A percentile compares a stretch with the other conserved stretches of the same genome.
Evolutionary conservation across 352 stramenopile genomes (phyloP).

Genomic region (Pythium insidiosum): DNA sequence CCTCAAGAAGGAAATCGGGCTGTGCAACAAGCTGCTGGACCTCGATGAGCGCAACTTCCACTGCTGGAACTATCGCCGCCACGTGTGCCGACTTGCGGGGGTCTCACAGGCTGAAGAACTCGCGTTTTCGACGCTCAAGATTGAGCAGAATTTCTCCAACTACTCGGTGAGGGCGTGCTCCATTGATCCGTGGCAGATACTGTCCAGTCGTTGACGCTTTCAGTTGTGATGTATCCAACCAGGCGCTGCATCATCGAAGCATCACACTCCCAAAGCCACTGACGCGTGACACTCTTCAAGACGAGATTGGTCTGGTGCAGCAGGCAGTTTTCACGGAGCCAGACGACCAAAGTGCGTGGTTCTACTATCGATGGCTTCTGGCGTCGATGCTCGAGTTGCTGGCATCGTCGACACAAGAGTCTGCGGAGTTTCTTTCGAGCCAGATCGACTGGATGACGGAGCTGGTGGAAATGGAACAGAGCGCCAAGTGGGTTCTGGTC

Average conservation of each 20-base stretch:
- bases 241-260: constrained; percentile 62
- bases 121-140: constrained; percentile 93
- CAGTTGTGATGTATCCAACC: background rate
- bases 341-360: constrained; percentile 98
- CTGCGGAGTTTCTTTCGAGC: constrained; percentile 47
- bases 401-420: constrained; percentile 31
- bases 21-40: constrained; percentile 69
- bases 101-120: constrained; percentile 73
- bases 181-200: background rate
- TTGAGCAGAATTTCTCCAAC: constrained; percentile 98
- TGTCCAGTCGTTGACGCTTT: background rate
- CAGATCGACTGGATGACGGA: constrained; percentile 74
- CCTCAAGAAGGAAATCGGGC: constrained; percentile 60
- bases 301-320: constrained; percentile 84
- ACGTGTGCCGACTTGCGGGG: constrained; percentile 53
- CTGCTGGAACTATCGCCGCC: constrained; percentile 97
- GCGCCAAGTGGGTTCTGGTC: constrained; percentile 69
- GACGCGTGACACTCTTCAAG: constrained; percentile 36
- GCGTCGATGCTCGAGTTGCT: constrained; percentile 59
- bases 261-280: constrained; percentile 43
- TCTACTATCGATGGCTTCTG: constrained; percentile 95
- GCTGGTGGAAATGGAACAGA: constrained; percentile 74
- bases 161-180: constrained; percentile 80
- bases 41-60: constrained; percentile 98
- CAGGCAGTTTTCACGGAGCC: constrained; percentile 98